Evolutionary conservation across 2,329 filamentous ascomycete species (phyloP), one percentile per base, ranked within the genome.

Genomic region (Fusarium sp.): DNA sequence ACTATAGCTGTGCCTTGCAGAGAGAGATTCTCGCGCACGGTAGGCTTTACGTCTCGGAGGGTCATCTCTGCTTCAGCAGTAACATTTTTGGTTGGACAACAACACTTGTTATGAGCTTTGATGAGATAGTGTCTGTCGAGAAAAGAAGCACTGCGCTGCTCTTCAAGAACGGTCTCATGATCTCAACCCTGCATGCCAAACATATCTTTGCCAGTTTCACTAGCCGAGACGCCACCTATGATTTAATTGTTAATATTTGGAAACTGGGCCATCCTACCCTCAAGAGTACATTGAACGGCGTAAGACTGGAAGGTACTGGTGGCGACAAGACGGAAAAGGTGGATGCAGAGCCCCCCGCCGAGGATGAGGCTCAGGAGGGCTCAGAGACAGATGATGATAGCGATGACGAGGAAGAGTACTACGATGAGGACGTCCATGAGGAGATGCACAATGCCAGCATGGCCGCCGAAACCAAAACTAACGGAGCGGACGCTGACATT

Each of bases 51-150:
- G 93, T 99, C 40, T 98, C 96, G 0, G 96, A 99, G 80, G 94
- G 95, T 13, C 95, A 99, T 76, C 88, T 99, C 45, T 99, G 96
- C 82, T 99, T 99, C 80, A 97, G 94, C 74, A 98, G 96, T 83
- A 99, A 99, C 76, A 99, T 99, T 69, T 87, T 99, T 45, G 96
- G 96, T 53, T 99, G 96, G 96, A 92, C 96, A 21, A 99, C 96
- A 0, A 99, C 96, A 2, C 83, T 99, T 40, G 95, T 99, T 51
- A 97, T 99, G 82, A 96, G 94, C 78, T 99, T 99, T 76, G 96
- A 99, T 75, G 96, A 99, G 78, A 93, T 99, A 58, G 93, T 98
- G 20, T 94, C 95, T 1, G 92, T 99, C 10, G 96, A 99, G 80
- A 98, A 98, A 82, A 92, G 97, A 78, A 97, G 90, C 76, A 99